Conservation (phyloP, 805 yeast genomes). For the Ogataea pini region DNA sequence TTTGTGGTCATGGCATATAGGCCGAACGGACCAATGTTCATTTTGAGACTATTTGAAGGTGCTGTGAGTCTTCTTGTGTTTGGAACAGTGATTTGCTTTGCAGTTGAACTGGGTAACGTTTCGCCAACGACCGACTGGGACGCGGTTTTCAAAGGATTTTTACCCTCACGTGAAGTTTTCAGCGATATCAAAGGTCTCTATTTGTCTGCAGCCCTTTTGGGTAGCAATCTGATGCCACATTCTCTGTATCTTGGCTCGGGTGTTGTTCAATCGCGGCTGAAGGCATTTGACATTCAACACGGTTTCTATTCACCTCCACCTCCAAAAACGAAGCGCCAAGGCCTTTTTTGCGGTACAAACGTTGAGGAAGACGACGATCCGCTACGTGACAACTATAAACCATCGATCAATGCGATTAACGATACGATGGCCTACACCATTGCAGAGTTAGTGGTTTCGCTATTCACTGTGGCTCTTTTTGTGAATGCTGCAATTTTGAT, state of each 20-base stretch:
- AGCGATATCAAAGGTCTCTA: constrained; percentile 69
- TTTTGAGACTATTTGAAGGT: constrained; percentile 78
- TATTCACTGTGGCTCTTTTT: constrained; percentile 86
- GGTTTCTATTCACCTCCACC: constrained; percentile 55
- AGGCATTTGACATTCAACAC: constrained; percentile 70
- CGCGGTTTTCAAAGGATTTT: constrained; percentile 71
- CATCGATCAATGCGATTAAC: constrained; percentile 77
- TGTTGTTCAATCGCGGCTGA: constrained; percentile 79
- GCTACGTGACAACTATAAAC: constrained; percentile 45
- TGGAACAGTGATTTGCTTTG: constrained; percentile 84
- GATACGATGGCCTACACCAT: constrained; percentile 80
- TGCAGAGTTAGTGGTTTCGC: constrained; percentile 77
- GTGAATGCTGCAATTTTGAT: constrained; percentile 88
- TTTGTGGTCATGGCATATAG: constrained; percentile 84
- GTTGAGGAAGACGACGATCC: constrained; percentile 22
- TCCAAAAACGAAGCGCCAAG: constrained; percentile 16
- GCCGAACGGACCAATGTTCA: constrained; percentile 77
- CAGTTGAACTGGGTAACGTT: constrained; percentile 72
- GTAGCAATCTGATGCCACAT: constrained; percentile 97
- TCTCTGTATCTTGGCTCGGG: constrained; percentile 86
- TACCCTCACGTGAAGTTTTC: constrained; percentile 46
- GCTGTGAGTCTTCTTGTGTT: constrained; percentile 76
- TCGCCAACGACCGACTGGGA: constrained; percentile 51
- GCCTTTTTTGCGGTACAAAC: constrained; percentile 39
- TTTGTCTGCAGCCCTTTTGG: constrained; percentile 80